Evolutionary conservation across 495 filamentous ascomycete genomes (phyloP).

Genomic region (Penicillium dipodomyicola): DNA sequence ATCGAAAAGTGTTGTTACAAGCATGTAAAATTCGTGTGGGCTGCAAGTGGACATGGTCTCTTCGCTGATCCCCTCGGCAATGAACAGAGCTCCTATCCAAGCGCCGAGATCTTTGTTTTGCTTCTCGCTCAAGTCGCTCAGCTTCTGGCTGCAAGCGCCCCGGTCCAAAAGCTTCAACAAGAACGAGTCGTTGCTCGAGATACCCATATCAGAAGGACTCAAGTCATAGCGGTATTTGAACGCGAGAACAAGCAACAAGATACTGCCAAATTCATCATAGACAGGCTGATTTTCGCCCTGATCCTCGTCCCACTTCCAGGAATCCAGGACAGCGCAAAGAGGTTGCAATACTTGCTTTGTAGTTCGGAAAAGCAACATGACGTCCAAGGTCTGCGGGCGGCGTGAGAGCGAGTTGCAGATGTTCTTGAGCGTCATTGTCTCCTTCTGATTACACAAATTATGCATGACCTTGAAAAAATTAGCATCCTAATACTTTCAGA

Average conservation of each 20-base stretch:
- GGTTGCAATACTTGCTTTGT: constrained; percentile 74
- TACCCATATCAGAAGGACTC: constrained; percentile 63
- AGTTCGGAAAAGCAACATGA: constrained; percentile 81
- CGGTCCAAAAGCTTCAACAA: constrained; percentile 69
- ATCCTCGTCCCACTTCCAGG: constrained; percentile 91
- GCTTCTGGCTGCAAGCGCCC: constrained; percentile 57
- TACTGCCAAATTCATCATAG: constrained; percentile 93
- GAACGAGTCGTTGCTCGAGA: constrained; percentile 63
- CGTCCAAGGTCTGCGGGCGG: constrained; percentile 76
- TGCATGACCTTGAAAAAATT: constrained; percentile 61
- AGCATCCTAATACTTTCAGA: constrained; percentile 4
- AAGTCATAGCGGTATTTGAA: constrained; percentile 84
- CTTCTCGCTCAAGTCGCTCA: constrained; percentile 66
- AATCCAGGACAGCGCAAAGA: constrained; percentile 79
- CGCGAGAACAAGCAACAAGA: constrained; percentile 77
- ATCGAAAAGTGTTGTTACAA: constrained; percentile 85
- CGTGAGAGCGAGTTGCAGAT: constrained; percentile 78
- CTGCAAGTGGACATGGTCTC: constrained; percentile 89
- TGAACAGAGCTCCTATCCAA: constrained; percentile 88
- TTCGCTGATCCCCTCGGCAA: constrained; percentile 77
- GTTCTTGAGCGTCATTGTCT: constrained; percentile 85
- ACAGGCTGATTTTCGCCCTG: constrained; percentile 92
- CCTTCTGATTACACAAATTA: constrained; percentile 73
- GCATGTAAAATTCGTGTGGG: constrained; percentile 88
- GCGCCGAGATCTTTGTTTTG: constrained; percentile 73